A percentile compares a stretch with the other conserved stretches of the same genome.
Evolutionary conservation across 2,329 filamentous ascomycete species (phyloP).

Genomic region (Aspergillus calidoustus): DNA sequence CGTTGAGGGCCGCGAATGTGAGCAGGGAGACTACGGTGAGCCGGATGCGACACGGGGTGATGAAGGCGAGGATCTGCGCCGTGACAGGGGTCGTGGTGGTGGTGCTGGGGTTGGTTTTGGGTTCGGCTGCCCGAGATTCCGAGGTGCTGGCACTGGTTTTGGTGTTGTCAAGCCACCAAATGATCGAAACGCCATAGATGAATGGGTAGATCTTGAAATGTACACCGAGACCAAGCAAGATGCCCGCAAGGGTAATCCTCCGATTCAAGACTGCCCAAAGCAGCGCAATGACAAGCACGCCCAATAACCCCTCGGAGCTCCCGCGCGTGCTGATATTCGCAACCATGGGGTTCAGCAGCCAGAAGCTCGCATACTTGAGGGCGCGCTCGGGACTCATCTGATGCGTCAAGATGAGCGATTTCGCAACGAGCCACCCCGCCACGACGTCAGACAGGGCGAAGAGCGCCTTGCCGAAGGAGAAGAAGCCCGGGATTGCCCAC

Average conservation of each 20-base stretch:
- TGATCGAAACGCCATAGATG: slow-evolving; percentile 74
- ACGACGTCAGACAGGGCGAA: slow-evolving; percentile 84
- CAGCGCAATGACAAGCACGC: slow-evolving; percentile 79
- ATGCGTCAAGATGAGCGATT: slow-evolving; percentile 54
- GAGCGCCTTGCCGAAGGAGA: slow-evolving; percentile 83
- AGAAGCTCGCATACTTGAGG: slow-evolving; percentile 79
- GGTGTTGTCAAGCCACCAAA: slow-evolving; percentile 46
- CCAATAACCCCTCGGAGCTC: slow-evolving; percentile 88
- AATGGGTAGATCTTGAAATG: slow-evolving; percentile 99
- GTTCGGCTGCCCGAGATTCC: slow-evolving; percentile 13
- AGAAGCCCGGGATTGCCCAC: slow-evolving; percentile 49
- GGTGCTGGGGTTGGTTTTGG: slow-evolving; percentile 1
- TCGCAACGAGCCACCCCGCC: slow-evolving; percentile 77
- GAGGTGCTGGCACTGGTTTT: neutral
- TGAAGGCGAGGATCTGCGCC: slow-evolving; percentile 33
- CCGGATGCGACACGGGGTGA: slow-evolving; percentile 44
- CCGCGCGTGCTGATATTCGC: slow-evolving; percentile 94
- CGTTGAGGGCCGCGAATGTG: slow-evolving; percentile 76
- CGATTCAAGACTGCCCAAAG: slow-evolving; percentile 78
- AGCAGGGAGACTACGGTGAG: slow-evolving; percentile 64
- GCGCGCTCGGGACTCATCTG: slow-evolving; percentile 61
- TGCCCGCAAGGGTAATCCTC: slow-evolving; percentile 68
- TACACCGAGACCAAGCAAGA: slow-evolving; percentile 79
- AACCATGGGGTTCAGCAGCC: slow-evolving; percentile 97
- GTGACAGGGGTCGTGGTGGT: neutral